Evolutionary conservation across 768 basidiomycete genomes (phyloP).

Genomic region (Suillus hirtellus): DNA sequence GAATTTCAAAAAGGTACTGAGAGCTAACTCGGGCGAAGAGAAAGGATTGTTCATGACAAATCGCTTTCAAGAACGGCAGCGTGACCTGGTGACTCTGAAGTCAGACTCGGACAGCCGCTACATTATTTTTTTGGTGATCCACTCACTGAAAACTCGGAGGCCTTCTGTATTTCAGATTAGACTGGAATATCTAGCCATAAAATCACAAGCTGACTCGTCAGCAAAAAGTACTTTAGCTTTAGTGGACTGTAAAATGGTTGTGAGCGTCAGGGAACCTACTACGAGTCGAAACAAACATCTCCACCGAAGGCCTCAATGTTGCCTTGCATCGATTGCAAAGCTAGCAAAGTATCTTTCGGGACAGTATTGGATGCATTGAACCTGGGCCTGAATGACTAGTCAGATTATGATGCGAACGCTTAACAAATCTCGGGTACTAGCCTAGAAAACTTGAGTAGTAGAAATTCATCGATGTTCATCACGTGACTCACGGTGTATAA

Average conservation of each 20-base stretch:
- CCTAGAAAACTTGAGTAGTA: slow-evolving; percentile 3
- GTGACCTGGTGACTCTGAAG: background rate
- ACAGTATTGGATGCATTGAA: slow-evolving; percentile 26
- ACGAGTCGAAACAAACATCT: slow-evolving; percentile 21
- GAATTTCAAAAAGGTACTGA: slow-evolving; percentile 16
- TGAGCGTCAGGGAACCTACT: background rate
- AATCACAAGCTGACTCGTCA: too few relatives aligned
- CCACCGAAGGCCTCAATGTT: slow-evolving; percentile 33
- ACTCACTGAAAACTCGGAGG: slow-evolving; percentile 19
- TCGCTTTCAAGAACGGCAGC: too few relatives aligned
- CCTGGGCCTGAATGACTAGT: background rate
- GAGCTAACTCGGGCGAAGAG: too few relatives aligned
- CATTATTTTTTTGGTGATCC: background rate
- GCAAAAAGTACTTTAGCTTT: too few relatives aligned
- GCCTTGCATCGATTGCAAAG: slow-evolving; percentile 33
- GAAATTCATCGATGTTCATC: too few relatives aligned
- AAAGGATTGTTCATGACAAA: too few relatives aligned
- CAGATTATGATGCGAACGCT: background rate
- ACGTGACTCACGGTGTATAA: too few relatives aligned
- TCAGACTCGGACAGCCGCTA: background rate
- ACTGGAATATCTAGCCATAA: too few relatives aligned
- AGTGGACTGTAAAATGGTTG: background rate
- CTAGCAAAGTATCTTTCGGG: slow-evolving; percentile 26
- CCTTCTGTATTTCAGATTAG: slow-evolving; percentile 14
- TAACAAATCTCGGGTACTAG: slow-evolving; percentile 11